These are phyloP conservation scores for Persicaria maculosa DNA, from an alignment of 148 eudicot species.

Conservation along the genomic window DNA sequence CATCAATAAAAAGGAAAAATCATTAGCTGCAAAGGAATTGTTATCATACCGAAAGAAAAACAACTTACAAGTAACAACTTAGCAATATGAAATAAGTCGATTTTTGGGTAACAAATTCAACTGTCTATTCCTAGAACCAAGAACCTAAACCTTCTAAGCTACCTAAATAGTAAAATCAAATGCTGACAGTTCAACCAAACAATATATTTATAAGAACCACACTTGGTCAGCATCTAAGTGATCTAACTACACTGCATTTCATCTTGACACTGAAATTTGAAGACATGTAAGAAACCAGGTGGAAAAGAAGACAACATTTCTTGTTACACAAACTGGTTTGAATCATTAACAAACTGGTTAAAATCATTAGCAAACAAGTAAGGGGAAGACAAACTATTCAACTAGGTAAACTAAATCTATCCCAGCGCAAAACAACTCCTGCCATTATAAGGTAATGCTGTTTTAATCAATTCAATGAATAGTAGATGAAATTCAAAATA, in stretches of 20 bases:
- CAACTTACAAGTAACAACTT: neutral
- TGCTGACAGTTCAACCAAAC: neutral
- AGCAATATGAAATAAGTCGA: neutral
- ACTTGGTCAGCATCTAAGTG: neutral
- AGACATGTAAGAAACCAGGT: neutral
- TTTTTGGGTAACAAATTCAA: neutral
- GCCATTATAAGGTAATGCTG: neutral
- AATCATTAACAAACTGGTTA: neutral
- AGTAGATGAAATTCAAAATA: neutral
- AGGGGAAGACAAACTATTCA: neutral
- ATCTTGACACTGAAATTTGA: neutral
- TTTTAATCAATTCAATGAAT: neutral
- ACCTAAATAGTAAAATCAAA: neutral
- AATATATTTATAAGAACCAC: neutral
- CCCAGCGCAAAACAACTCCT: neutral
- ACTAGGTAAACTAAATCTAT: neutral
- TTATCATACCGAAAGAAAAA: neutral
- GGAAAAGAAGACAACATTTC: neutral
- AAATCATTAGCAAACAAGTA: neutral
- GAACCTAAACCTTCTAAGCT: neutral
- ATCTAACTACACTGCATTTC: neutral
- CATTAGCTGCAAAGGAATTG: neutral
- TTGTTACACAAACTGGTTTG: neutral
- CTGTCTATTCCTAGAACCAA: neutral
- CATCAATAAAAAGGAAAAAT: constrained; percentile 13